Percentiles rank a stretch among this genome's conserved stretches.
Evolutionary conservation across 106 monocot species (phyloP).

Genomic region (Allium fistulosum): DNA sequence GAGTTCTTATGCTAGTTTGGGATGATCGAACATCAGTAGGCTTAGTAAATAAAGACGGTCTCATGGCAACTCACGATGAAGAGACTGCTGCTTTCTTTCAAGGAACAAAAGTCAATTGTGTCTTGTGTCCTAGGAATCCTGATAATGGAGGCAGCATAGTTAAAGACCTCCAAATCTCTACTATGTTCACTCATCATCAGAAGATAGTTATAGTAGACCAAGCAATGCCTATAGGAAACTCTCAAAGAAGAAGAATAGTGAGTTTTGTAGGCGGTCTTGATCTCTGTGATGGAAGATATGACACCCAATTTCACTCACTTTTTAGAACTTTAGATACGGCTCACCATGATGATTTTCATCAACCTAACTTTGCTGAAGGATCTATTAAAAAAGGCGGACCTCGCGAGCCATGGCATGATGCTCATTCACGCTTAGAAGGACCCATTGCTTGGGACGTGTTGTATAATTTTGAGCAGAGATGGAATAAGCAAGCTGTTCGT

Average conservation of each 20-base stretch:
- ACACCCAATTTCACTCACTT: constrained; percentile 23
- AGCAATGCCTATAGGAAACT: constrained; percentile 17
- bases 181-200: constrained; percentile 30
- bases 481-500: constrained; percentile 23
- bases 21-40: constrained; percentile 24
- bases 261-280: constrained; percentile 25
- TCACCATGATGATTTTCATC: constrained; percentile 25
- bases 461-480: constrained; percentile 29
- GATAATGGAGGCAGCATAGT: constrained; percentile 24
- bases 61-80: constrained; percentile 26
- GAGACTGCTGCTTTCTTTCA: constrained; percentile 15
- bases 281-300: constrained; percentile 29
- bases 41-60: constrained; percentile 17
- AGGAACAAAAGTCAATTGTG: constrained; percentile 17
- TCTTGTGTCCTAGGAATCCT: constrained; percentile 21
- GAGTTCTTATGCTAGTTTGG: constrained; percentile 29
- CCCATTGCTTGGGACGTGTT: constrained; percentile 27
- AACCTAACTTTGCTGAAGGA: constrained; percentile 20
- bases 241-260: constrained; percentile 16
- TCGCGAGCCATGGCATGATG: constrained; percentile 26
- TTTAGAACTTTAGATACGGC: constrained; percentile 26
- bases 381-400: constrained; percentile 25
- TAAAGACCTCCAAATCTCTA: constrained; percentile 19
- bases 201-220: constrained; percentile 29
- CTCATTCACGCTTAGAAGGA: constrained; percentile 21